Percentiles rank a stretch among this genome's conserved stretches.
Conservation (phyloP, 768 basidiomycete genomes). For the Phanerochaete sordida region DNA sequence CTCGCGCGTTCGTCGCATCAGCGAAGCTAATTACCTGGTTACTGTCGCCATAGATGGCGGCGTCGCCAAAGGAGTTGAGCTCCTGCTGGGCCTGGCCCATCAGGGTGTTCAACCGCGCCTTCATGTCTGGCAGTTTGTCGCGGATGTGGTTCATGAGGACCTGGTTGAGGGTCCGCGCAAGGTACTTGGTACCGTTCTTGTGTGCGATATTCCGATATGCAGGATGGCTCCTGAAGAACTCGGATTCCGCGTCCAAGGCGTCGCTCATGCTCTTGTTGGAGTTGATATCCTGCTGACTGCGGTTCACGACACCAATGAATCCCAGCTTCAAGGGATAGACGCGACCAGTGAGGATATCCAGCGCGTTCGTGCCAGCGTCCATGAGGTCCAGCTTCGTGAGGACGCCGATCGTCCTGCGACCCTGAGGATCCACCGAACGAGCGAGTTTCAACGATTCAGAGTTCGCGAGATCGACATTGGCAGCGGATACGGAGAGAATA, state of each 20-base stretch:
- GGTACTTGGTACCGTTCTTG: constrained; percentile 94
- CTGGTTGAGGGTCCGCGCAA: constrained; percentile 92
- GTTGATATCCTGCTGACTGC: constrained; percentile 97
- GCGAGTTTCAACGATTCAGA: constrained; percentile 97
- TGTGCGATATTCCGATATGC: constrained; percentile 96
- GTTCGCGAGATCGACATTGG: constrained; percentile 98
- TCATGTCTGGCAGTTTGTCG: constrained; percentile 99
- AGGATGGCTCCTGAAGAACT: constrained; percentile 87
- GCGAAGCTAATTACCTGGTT: constrained; percentile 56
- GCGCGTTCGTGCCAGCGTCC: constrained; percentile 98
- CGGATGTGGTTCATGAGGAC: constrained; percentile 96
- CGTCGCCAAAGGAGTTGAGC: constrained; percentile 92
- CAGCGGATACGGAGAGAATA: constrained; percentile 94
- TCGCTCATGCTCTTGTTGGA: constrained; percentile 80
- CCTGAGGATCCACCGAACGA: constrained; percentile 92
- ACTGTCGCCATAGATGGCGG: constrained; percentile 86
- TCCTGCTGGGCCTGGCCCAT: constrained; percentile 99
- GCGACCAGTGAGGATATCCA: constrained; percentile 93
- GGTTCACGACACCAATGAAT: constrained; percentile 97
- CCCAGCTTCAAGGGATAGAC: constrained; percentile 98
- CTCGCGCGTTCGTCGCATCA: constrained; percentile 4
- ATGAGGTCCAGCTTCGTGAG: constrained; percentile 97
- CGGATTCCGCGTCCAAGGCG: constrained; percentile 78
- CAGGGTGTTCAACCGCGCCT: constrained; percentile 92
- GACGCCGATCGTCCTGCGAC: constrained; percentile 93